These are phyloP conservation scores for Penicillium italicum DNA, from an alignment of 2,329 filamentous ascomycete species.

Conservation along the genomic window DNA sequence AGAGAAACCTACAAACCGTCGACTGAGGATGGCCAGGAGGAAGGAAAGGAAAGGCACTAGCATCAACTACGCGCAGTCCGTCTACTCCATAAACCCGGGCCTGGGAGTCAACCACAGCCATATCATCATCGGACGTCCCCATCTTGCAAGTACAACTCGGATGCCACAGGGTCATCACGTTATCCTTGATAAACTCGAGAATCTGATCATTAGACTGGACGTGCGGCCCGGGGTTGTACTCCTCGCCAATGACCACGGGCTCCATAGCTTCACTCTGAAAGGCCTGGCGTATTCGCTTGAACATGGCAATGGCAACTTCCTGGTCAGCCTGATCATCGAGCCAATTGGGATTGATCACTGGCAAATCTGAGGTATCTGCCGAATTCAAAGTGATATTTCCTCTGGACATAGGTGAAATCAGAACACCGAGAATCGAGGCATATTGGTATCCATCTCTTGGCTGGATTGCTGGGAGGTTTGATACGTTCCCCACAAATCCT, in stretches of 20 bases:
- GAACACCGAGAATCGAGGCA: conserved; percentile 22
- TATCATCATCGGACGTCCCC: conserved; percentile 23
- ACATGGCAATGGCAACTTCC: conserved; percentile 44
- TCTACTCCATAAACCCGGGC: conserved; percentile 31
- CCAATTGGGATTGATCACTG: conserved; percentile 49
- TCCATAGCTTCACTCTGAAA: conserved; percentile 30
- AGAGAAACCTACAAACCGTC: conserved; percentile 19
- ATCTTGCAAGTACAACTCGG: conserved; percentile 32
- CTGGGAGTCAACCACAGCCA: conserved; percentile 33
- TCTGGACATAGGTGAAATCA: conserved; percentile 39
- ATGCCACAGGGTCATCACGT: conserved; percentile 31
- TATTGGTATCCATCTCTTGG: conserved; percentile 26
- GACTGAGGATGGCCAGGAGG: conserved; percentile 42
- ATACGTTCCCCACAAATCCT: conserved; percentile 26
- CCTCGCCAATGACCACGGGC: conserved; percentile 34
- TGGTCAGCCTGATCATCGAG: conserved; percentile 42
- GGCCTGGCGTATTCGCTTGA: conserved; percentile 43
- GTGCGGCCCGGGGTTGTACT: conserved; percentile 37
- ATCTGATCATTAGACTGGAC: conserved; percentile 45
- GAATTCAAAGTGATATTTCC: conserved; percentile 44
- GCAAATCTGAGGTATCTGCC: conserved; percentile 29
- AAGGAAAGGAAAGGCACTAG: conserved; percentile 35
- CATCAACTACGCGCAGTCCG: conserved; percentile 35
- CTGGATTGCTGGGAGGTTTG: conserved; percentile 17
- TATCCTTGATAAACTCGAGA: conserved; percentile 31